phyloP scores from a whole-genome alignment of 1,284 basidiomycete species.

The Anthracocystis walkeri region DNA sequence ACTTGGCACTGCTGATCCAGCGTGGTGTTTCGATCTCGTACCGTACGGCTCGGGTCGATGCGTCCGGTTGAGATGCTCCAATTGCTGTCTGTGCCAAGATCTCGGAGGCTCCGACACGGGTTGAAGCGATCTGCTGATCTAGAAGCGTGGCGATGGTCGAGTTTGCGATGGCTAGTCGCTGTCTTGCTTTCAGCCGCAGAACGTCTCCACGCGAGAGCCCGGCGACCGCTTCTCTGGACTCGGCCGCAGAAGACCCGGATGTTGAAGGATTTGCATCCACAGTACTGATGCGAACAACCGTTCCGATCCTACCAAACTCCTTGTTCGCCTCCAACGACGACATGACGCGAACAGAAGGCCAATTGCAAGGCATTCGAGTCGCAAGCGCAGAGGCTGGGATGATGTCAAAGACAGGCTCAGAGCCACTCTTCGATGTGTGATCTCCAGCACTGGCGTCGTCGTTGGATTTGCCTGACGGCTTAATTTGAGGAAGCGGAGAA shows the following conservation, averaged over 20 bases:
- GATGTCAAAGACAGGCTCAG: conserved; percentile 31
- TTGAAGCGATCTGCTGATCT: not conserved
- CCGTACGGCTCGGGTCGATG: not conserved
- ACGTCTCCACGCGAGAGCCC: conserved; percentile 49
- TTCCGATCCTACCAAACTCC: conserved; percentile 41
- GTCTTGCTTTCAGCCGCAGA: conserved; percentile 33
- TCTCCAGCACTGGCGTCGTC: not conserved
- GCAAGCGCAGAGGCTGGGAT: conserved; percentile 17
- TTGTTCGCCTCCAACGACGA: conserved; percentile 41
- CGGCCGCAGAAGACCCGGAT: not conserved
- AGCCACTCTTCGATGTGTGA: not conserved
- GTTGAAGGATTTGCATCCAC: too few relatives aligned
- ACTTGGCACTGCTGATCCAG: conserved; percentile 34
- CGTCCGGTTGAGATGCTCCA: too few relatives aligned
- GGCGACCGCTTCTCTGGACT: conserved; percentile 16
- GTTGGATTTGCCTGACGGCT: not conserved
- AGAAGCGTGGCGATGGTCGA: conserved; percentile 24
- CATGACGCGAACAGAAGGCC: conserved; percentile 45
- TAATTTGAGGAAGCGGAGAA: not conserved
- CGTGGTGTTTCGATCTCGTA: conserved; percentile 36
- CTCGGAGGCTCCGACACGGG: not conserved
- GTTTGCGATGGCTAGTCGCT: conserved; percentile 27
- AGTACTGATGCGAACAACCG: conserved; percentile 23
- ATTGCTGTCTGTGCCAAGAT: conserved; percentile 11
- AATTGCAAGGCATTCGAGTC: conserved; percentile 32